Base-by-base conservation (phyloP, 768 basidiomycete genomes). In the Pulveroboletus sp. region DNA sequence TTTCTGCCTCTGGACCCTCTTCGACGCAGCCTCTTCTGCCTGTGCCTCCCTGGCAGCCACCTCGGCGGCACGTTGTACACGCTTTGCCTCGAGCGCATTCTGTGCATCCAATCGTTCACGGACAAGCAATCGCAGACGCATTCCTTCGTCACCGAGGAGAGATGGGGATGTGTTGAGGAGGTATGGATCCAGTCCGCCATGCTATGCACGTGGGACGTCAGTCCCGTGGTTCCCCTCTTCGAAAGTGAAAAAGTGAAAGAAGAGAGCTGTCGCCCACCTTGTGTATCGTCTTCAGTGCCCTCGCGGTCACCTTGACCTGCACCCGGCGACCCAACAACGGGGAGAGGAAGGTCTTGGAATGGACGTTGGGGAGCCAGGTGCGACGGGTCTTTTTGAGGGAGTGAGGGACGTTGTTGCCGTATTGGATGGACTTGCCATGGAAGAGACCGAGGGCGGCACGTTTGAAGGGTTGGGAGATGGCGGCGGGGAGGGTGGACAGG, bases 401-500 rank as follows among this genome's bases (percentile, higher is more conserved):
- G 68, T 90, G 86, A 0, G 92, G 90, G 42, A 93, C 89, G 62
- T 85, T 93, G 75, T 93, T 93, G 24, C 92, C 92, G 57, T 82
- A 82, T 60, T 83, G 84, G 59, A 83, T 89, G 47, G 73, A 80
- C 64, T 83, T 86, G 14, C 90, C 90, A 47, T 91, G 88, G 63
- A 87, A 93, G 2, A 94, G 82, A 47, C 90, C 91, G 3, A 80
- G 71, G 57, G 91, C 82, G 2, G 87, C 72, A 38, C 89, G 84
- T 64, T 91, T 93, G 72, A 91, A 90, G 8, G 87, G 84, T 53
- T 80, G 76, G 27, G 86, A 78, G 55, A 81, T 62, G 9, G 62
- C 58, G 0, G 62, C 44, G 33, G 66, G 59, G 18, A 68, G 55
- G 27, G 30, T 57, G 26, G 58, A 58, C 7, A 61, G 41, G 13